phyloP scores from a whole-genome alignment of 768 basidiomycete genomes.

The Pisolithus marmoratus region DNA sequence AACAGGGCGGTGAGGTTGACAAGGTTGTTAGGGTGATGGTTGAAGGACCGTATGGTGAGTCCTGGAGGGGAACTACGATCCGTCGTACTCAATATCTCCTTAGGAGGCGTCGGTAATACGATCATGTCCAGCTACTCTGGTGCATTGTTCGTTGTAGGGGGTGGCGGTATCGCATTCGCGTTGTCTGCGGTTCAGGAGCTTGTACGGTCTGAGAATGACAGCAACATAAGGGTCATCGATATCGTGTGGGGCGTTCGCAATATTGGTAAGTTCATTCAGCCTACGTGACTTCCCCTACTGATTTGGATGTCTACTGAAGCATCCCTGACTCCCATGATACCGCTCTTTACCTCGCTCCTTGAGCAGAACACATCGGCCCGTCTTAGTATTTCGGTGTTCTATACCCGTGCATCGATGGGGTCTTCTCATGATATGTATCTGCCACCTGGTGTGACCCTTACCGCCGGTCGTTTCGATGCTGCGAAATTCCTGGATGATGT shows the following conservation, averaged over 20 bases:
- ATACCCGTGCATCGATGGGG: constrained; percentile 40
- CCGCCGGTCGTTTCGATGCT: constrained; percentile 47
- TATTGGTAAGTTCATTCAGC: constrained; percentile 33
- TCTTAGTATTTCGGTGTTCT: constrained; percentile 48
- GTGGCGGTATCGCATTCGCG: constrained; percentile 71
- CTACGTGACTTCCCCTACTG: neutral
- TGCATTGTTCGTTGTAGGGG: constrained; percentile 64
- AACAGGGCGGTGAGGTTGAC: constrained; percentile 19
- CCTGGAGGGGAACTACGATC: too few species aligned
- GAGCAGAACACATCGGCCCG: constrained; percentile 36
- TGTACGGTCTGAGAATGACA: constrained; percentile 39
- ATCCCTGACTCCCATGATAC: constrained; percentile 42
- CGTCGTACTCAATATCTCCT: neutral
- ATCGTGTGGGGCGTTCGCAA: constrained; percentile 63
- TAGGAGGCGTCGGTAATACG: constrained; percentile 29
- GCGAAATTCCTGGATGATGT: constrained; percentile 38
- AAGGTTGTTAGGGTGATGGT: constrained; percentile 36
- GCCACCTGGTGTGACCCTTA: constrained; percentile 36
- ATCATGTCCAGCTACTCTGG: constrained; percentile 60
- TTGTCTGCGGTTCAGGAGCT: constrained; percentile 61
- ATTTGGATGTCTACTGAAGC: constrained; percentile 22
- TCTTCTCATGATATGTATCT: constrained; percentile 15
- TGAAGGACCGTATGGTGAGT: constrained; percentile 50
- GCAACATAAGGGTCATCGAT: constrained; percentile 53
- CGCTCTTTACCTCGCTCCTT: constrained; percentile 40